These are phyloP conservation scores for Phytophthora nicotianae DNA, from an alignment of 352 stramenopile genomes.

Conservation along the genomic window DNA sequence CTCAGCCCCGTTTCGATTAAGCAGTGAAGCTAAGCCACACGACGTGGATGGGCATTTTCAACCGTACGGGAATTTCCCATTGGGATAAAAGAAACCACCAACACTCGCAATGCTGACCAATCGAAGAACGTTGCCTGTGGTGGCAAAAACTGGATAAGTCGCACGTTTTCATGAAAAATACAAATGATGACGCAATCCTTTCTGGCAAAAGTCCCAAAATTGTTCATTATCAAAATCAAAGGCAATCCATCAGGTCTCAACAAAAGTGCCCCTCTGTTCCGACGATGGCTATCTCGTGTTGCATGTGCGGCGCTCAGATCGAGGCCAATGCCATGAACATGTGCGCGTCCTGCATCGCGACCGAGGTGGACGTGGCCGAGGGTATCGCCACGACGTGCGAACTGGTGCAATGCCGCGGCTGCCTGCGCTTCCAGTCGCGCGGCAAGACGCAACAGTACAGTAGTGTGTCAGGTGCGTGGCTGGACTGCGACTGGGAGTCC, in stretches of 20 bases:
- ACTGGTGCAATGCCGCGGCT: conserved; percentile 69
- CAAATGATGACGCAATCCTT: neutral
- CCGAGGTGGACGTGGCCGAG: conserved; percentile 76
- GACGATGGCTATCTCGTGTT: conserved; percentile 39
- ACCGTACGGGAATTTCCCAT: no score
- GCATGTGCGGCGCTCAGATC: conserved; percentile 69
- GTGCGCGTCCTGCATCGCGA: conserved; percentile 70
- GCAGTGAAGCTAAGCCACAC: no score
- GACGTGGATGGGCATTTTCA: no score
- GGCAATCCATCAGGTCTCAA: neutral
- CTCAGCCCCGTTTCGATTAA: no score
- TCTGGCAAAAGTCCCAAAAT: neutral
- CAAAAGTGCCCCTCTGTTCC: neutral
- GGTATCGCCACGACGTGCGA: conserved; percentile 59
- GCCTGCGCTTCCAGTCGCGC: conserved; percentile 66
- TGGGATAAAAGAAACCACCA: no score
- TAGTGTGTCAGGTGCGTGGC: conserved; percentile 48
- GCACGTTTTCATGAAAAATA: neutral
- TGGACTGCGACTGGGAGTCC: conserved; percentile 74
- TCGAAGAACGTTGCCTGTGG: neutral
- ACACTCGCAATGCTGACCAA: neutral
- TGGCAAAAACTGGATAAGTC: conserved; percentile 1
- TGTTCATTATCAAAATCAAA: neutral
- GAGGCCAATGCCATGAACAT: conserved; percentile 84
- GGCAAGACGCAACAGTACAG: conserved; percentile 52